These are phyloP conservation scores for Claviceps sp. DNA, from an alignment of 2,329 filamentous ascomycete genomes.

Conservation along the genomic window DNA sequence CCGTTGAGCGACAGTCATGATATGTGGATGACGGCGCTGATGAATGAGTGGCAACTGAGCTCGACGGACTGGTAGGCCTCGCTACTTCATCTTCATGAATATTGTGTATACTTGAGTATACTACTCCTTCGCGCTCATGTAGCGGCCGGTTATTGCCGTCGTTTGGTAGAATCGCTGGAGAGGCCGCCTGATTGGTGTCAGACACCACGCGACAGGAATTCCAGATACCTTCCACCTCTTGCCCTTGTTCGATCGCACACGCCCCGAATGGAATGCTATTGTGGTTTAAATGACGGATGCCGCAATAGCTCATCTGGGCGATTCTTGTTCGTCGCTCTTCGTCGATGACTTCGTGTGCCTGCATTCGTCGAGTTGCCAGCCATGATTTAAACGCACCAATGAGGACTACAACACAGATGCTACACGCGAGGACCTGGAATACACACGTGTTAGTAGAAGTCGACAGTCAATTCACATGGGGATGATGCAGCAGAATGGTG, in stretches of 20 bases:
- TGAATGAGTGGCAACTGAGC: neutral
- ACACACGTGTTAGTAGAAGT: neutral
- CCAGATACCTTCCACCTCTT: constrained; percentile 79
- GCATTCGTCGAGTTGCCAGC: constrained; percentile 41
- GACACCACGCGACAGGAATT: constrained; percentile 41
- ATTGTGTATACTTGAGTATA: constrained; percentile 1
- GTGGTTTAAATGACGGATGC: constrained; percentile 24
- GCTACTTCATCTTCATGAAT: neutral
- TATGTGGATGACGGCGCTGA: neutral
- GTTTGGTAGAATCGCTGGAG: constrained; percentile 13
- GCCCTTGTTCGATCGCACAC: constrained; percentile 68
- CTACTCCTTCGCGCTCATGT: neutral
- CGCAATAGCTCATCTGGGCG: constrained; percentile 41
- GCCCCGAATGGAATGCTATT: constrained; percentile 74
- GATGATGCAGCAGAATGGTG: neutral
- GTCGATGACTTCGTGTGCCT: constrained; percentile 49
- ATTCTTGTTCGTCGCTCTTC: constrained; percentile 47
- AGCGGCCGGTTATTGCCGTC: neutral
- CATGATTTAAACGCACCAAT: constrained; percentile 56
- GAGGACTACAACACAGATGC: constrained; percentile 57
- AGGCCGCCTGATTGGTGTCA: constrained; percentile 11
- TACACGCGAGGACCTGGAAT: constrained; percentile 54
- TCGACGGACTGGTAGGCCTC: neutral
- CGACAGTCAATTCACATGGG: no score
- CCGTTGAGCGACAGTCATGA: neutral